These are phyloP conservation scores for maize (Zea mays) DNA, from an alignment of 176 grass and related monocot species.

Conservation along the genomic window Zm-B73-REFERENCE-NAM-5.0 NC_050104.1:112737001-112737500, in stretches of 20 bases:
- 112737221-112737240: neutral
- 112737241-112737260: neutral
- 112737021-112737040: conserved; percentile 34
- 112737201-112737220: neutral
- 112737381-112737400: too few relatives aligned
- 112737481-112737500: too few relatives aligned
- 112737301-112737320: neutral
- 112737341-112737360: too few relatives aligned
- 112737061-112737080: neutral
- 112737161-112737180: conserved; percentile 18
- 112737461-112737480: too few relatives aligned
- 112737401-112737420: too few relatives aligned
- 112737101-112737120: conserved; percentile 19
- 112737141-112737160: conserved; percentile 36
- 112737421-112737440: too few relatives aligned
- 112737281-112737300: neutral
- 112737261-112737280: neutral
- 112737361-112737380: too few relatives aligned
- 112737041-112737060: neutral
- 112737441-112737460: too few relatives aligned
- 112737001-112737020: conserved; percentile 22
- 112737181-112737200: neutral
- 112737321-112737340: too few relatives aligned
- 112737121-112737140: neutral
- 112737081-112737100: conserved; percentile 21